These are phyloP conservation scores for Setomelanomma holmii DNA, from an alignment of 2,329 filamentous ascomycete species.

Conservation along the genomic window DNA sequence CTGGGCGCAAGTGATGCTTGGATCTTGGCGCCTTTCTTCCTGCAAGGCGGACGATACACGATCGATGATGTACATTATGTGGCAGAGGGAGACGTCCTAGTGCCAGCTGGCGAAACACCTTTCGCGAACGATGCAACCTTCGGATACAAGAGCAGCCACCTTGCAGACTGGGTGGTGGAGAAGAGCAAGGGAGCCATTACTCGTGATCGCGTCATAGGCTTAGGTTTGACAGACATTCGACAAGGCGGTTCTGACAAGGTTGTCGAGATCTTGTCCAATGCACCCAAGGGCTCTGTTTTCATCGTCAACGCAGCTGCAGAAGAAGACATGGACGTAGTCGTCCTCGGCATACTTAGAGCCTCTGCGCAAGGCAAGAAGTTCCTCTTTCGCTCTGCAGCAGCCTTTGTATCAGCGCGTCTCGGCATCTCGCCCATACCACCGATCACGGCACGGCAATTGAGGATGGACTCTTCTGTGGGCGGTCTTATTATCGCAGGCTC, in stretches of 20 bases:
- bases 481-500: conserved; percentile 64
- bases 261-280: conserved; percentile 48
- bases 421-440: conserved; percentile 62
- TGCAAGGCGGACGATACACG: conserved; percentile 65
- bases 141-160: conserved; percentile 62
- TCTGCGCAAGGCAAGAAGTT: conserved; percentile 51
- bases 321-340: conserved; percentile 63
- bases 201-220: conserved; percentile 50
- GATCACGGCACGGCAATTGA: conserved; percentile 56
- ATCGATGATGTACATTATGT: conserved; percentile 67
- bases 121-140: conserved; percentile 66
- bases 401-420: conserved; percentile 59
- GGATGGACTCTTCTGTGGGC: conserved; percentile 50
- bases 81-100: conserved; percentile 56
- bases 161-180: conserved; percentile 62
- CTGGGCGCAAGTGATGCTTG: conserved; percentile 61
- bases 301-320: conserved; percentile 63
- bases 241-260: conserved; percentile 54
- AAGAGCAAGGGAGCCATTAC: conserved; percentile 57
- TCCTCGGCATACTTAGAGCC: conserved; percentile 56
- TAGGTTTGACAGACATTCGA: conserved; percentile 59
- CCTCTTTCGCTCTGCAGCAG: conserved; percentile 56
- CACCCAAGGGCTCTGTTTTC: conserved; percentile 52
- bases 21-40: conserved; percentile 66
- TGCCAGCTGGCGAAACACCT: conserved; percentile 61